These are phyloP conservation scores for Agrostemma githago DNA, from an alignment of 148 eudicot species.

Conservation along the genomic window DNA sequence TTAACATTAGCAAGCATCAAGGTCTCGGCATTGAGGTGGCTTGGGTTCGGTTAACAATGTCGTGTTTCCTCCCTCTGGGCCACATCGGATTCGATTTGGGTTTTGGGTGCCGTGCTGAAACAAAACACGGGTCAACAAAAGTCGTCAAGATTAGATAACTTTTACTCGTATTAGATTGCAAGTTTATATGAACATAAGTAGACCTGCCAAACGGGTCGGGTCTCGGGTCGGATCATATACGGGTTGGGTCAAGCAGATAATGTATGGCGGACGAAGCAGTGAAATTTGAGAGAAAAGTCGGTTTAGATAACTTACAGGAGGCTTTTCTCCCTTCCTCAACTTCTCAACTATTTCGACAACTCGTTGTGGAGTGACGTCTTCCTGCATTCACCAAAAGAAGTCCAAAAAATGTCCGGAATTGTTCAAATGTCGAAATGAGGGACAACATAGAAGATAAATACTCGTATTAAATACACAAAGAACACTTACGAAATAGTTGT, in stretches of 20 bases:
- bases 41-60: constrained; percentile 79
- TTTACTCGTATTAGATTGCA: neutral
- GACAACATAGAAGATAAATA: neutral
- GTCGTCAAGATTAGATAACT: constrained; percentile 1
- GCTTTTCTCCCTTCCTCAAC: constrained; percentile 79
- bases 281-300: neutral
- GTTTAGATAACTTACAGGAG: constrained; percentile 55
- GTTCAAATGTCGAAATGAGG: neutral
- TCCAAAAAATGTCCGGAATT: constrained; percentile 4
- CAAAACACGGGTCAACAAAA: neutral
- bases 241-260: too few species aligned
- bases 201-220: too few species aligned
- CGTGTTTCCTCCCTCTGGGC: constrained; percentile 82
- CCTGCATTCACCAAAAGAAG: constrained; percentile 40
- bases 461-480: neutral
- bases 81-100: constrained; percentile 47
- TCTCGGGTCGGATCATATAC: too few species aligned
- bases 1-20: constrained; percentile 69
- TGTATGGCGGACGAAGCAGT: too few species aligned
- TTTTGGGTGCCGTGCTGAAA: constrained; percentile 86
- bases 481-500: constrained; percentile 72
- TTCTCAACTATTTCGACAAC: constrained; percentile 89
- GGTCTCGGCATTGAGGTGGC: constrained; percentile 90
- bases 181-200: neutral
- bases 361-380: constrained; percentile 74